phyloP scores from a whole-genome alignment of 805 yeast genomes.

The Candida fluviatilis region DNA sequence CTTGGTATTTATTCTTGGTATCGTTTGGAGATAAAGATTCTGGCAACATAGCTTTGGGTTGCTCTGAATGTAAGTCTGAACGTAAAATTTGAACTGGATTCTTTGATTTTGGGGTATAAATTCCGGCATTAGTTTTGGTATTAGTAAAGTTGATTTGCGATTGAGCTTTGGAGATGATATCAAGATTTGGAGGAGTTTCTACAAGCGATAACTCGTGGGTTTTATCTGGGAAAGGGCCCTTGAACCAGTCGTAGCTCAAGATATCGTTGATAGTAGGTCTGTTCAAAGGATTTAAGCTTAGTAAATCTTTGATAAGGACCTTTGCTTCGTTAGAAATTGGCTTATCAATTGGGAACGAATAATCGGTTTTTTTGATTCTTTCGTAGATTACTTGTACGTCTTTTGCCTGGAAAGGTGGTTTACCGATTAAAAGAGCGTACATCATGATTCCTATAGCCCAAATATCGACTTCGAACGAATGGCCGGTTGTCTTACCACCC shows the following conservation, averaged over 20 bases:
- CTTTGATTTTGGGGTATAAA: slow-evolving; percentile 47
- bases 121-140: slow-evolving; percentile 63
- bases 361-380: slow-evolving; percentile 81
- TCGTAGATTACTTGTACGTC: slow-evolving; percentile 91
- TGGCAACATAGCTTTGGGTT: slow-evolving; percentile 69
- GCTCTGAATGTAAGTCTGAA: slow-evolving; percentile 66
- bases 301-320: slow-evolving; percentile 64
- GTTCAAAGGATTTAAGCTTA: slow-evolving; percentile 70
- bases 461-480: slow-evolving; percentile 89
- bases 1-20: slow-evolving; percentile 82
- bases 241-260: slow-evolving; percentile 81
- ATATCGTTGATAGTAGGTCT: slow-evolving; percentile 82
- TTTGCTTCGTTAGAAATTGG: slow-evolving; percentile 71
- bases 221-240: slow-evolving; percentile 74
- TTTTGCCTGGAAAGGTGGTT: slow-evolving; percentile 97
- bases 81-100: slow-evolving; percentile 68
- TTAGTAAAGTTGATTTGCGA: slow-evolving; percentile 64
- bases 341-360: slow-evolving; percentile 67
- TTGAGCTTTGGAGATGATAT: slow-evolving; percentile 52
- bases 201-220: slow-evolving; percentile 61
- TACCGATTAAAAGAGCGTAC: slow-evolving; percentile 87
- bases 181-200: slow-evolving; percentile 55
- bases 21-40: slow-evolving; percentile 90
- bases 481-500: slow-evolving; percentile 83
- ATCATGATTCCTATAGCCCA: slow-evolving; percentile 99